Evolutionary conservation across 2,329 filamentous ascomycete species (phyloP).

Genomic region (Fusarium marasasianum): DNA sequence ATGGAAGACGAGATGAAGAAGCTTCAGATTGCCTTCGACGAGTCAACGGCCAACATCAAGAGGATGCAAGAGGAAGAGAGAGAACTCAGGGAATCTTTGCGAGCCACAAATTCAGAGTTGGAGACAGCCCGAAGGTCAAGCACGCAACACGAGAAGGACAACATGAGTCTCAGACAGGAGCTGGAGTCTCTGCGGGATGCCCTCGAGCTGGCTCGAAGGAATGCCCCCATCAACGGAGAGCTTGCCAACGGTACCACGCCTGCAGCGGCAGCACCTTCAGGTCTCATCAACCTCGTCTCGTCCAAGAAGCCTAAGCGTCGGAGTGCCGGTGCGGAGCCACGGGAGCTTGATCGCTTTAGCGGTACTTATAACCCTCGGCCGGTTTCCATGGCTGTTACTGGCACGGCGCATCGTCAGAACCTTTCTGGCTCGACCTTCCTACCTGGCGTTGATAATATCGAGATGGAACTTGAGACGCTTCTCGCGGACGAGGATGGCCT

Average conservation of each 20-base stretch:
- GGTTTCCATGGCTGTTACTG: constrained; percentile 90
- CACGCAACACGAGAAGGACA: constrained; percentile 83
- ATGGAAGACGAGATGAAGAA: constrained; percentile 98
- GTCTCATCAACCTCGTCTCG: constrained; percentile 94
- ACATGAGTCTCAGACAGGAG: constrained; percentile 85
- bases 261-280: constrained; percentile 68
- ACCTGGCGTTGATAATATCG: constrained; percentile 86
- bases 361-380: constrained; percentile 92
- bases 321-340: constrained; percentile 87
- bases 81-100: constrained; percentile 82
- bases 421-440: constrained; percentile 80
- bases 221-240: constrained; percentile 76
- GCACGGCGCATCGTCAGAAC: constrained; percentile 73
- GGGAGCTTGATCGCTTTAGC: constrained; percentile 90
- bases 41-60: constrained; percentile 90
- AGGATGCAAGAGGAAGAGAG: constrained; percentile 94
- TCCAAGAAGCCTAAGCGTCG: constrained; percentile 97
- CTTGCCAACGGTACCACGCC: constrained; percentile 50
- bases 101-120: constrained; percentile 80
- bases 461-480: constrained; percentile 92
- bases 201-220: constrained; percentile 84
- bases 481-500: constrained; percentile 94
- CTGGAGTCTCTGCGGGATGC: constrained; percentile 91
- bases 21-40: constrained; percentile 87
- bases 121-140: constrained; percentile 80